Evolutionary conservation across 805 yeast species (phyloP).

Genomic region (Torulaspora indica): DNA sequence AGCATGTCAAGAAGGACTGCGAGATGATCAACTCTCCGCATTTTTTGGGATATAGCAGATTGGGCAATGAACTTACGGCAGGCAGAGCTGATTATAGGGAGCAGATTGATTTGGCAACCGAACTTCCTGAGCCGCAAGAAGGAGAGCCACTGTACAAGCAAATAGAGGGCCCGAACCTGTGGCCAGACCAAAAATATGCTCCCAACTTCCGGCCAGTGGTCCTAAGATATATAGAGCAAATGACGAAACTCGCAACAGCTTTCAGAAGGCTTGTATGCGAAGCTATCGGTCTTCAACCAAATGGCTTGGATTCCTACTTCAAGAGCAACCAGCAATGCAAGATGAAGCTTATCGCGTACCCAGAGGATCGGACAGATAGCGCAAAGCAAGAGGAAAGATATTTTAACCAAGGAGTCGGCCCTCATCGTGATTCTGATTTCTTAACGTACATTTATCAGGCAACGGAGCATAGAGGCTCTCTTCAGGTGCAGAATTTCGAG

Average conservation of each 20-base stretch:
- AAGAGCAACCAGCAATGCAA: constrained; percentile 49
- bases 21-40: constrained; percentile 56
- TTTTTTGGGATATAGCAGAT: constrained; percentile 52
- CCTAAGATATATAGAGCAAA: constrained; percentile 41
- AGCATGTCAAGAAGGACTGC: constrained; percentile 41
- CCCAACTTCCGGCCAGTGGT: constrained; percentile 45
- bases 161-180: constrained; percentile 54
- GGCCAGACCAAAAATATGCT: constrained; percentile 42
- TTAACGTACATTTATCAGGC: constrained; percentile 59
- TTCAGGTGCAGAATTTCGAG: constrained; percentile 51
- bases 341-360: constrained; percentile 55
- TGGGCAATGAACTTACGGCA: constrained; percentile 57
- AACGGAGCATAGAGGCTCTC: constrained; percentile 44
- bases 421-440: constrained; percentile 64
- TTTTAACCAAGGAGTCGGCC: constrained; percentile 52
- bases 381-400: constrained; percentile 27
- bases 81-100: constrained; percentile 53
- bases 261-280: constrained; percentile 50
- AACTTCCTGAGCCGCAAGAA: constrained; percentile 40
- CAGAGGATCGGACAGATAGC: constrained; percentile 38
- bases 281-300: constrained; percentile 46
- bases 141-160: constrained; percentile 41
- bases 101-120: constrained; percentile 57
- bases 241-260: constrained; percentile 42
- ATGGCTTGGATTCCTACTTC: constrained; percentile 46